phyloP scores from a whole-genome alignment of 345 rosid species.

The Eucalyptus marginata region DNA sequence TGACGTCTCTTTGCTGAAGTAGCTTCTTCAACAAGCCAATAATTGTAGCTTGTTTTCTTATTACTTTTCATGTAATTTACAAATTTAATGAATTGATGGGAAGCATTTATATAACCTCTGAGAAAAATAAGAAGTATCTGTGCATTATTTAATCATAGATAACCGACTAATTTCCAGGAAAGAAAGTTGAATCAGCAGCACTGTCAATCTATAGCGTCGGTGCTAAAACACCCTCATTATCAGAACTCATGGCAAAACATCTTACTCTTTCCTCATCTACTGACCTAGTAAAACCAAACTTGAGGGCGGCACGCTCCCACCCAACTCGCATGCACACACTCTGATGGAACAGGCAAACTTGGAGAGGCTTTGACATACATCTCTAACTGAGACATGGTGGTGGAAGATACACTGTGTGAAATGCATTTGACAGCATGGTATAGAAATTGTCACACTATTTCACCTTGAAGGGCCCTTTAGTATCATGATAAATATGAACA shows the following conservation, averaged over 20 bases:
- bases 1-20: background rate
- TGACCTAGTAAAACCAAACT: background rate
- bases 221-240: background rate
- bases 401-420: background rate
- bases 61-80: background rate
- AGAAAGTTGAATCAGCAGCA: background rate
- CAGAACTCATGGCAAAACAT: background rate
- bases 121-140: background rate
- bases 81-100: background rate
- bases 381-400: background rate
- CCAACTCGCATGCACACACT: background rate
- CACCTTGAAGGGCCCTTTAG: background rate
- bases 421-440: background rate
- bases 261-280: background rate
- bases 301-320: background rate
- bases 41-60: background rate
- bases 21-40: background rate
- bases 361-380: background rate
- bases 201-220: background rate
- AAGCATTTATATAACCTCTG: background rate
- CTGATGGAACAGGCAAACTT: background rate
- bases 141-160: background rate
- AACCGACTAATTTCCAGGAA: background rate
- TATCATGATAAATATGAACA: background rate
- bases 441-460: background rate